A percentile compares a stretch with the other conserved stretches of the same genome.
Evolutionary conservation across 495 filamentous ascomycete species (phyloP).

Genomic region (Neurospora tetraspora): DNA sequence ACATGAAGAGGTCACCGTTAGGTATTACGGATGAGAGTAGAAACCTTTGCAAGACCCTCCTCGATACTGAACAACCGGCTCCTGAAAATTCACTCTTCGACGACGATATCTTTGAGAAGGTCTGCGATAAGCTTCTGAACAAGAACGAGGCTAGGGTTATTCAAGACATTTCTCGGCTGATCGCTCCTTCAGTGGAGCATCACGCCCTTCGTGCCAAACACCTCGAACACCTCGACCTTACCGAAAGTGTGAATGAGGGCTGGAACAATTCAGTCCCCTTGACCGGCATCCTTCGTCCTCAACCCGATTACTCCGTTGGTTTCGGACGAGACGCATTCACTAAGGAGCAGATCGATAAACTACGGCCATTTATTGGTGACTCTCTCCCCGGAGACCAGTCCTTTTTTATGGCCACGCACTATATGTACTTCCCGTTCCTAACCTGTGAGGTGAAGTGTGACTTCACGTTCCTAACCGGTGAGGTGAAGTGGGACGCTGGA

Average conservation of each 20-base stretch:
- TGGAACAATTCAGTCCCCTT: slow-evolving; percentile 30
- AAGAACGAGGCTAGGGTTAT: slow-evolving; percentile 1
- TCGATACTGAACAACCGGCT: background rate
- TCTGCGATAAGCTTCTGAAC: background rate
- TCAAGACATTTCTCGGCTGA: slow-evolving; percentile 6
- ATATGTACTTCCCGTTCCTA: slow-evolving; percentile 21
- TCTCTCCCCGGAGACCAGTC: slow-evolving; percentile 2
- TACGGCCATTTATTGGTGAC: slow-evolving; percentile 26
- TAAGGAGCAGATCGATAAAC: slow-evolving; percentile 28
- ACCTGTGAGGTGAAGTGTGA: slow-evolving; percentile 17
- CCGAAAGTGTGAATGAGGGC: slow-evolving; percentile 34
- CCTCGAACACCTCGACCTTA: slow-evolving; percentile 7
- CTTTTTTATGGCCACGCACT: slow-evolving; percentile 17
- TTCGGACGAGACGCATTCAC: slow-evolving; percentile 33
- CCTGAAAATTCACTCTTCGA: background rate
- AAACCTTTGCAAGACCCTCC: background rate
- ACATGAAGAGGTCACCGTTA: background rate
- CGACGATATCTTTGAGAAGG: background rate
- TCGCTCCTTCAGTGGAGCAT: slow-evolving; percentile 9
- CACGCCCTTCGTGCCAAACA: background rate
- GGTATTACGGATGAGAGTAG: slow-evolving; percentile 1
- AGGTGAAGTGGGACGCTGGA: slow-evolving; percentile 24
- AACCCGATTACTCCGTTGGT: slow-evolving; percentile 30
- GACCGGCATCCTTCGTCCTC: slow-evolving; percentile 18
- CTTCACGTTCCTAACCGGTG: slow-evolving; percentile 16